A percentile compares a stretch with the other conserved stretches of the same genome.
These are phyloP conservation scores for Coemansia sp. DNA, from an alignment of 192 early-diverging fungal genomes.

Conservation along the genomic window DNA sequence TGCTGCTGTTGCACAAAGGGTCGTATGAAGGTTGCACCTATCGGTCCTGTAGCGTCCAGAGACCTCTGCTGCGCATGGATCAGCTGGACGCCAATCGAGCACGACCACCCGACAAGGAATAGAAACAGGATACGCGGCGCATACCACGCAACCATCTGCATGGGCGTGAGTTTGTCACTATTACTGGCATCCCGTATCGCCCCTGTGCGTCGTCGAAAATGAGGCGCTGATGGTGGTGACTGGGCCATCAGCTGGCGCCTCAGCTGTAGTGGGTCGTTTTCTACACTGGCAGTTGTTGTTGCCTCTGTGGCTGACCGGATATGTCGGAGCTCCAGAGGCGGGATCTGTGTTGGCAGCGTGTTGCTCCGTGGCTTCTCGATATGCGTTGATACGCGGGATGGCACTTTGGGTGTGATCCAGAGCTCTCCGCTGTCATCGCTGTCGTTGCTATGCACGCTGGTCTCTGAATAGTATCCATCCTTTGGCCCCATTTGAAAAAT, in stretches of 20 bases:
- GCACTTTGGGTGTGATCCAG: constrained; percentile 47
- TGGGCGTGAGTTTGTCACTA: not conserved
- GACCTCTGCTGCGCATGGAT: constrained; percentile 43
- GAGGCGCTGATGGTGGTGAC: not conserved
- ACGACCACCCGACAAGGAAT: constrained; percentile 48
- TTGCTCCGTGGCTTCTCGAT: constrained; percentile 3
- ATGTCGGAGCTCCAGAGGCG: constrained; percentile 1
- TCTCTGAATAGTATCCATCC: constrained; percentile 1
- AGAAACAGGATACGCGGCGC: constrained; percentile 36
- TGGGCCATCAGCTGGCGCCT: not conserved
- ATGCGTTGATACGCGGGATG: constrained; percentile 17
- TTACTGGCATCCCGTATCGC: not conserved
- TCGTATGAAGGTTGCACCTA: not conserved
- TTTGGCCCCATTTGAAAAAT: constrained; percentile 1
- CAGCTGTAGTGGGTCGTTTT: not conserved
- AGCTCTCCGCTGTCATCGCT: constrained; percentile 43
- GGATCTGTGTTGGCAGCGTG: not conserved
- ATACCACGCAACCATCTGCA: constrained; percentile 42
- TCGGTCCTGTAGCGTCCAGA: not conserved
- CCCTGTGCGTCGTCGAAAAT: not conserved
- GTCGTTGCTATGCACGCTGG: constrained; percentile 10
- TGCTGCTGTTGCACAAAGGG: not conserved
- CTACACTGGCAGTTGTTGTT: not conserved
- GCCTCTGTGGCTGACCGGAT: constrained; percentile 10
- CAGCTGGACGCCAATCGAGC: constrained; percentile 44